Evolutionary conservation across 2,329 filamentous ascomycete genomes (phyloP).

Genomic region (Ophiocordyceps sinensis): DNA sequence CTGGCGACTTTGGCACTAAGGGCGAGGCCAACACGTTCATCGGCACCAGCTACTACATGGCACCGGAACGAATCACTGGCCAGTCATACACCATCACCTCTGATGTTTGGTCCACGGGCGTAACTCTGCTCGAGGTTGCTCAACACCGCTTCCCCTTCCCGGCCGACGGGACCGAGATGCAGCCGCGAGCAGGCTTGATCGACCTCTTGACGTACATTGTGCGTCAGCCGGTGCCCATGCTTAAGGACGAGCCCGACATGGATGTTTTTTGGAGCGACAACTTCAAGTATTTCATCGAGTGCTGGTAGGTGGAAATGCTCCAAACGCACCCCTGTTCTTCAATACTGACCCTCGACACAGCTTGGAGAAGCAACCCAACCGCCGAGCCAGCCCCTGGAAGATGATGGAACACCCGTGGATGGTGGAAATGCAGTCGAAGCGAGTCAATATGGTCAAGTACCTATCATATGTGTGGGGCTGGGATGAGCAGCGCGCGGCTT

Average conservation of each 20-base stretch:
- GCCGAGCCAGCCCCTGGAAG: slow-evolving; percentile 88
- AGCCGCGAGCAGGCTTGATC: slow-evolving; percentile 82
- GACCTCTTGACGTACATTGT: slow-evolving; percentile 97
- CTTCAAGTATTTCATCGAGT: slow-evolving; percentile 99
- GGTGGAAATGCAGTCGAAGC: slow-evolving; percentile 87
- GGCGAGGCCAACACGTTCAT: slow-evolving; percentile 98
- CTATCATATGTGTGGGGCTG: slow-evolving; percentile 94
- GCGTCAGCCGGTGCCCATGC: slow-evolving; percentile 80
- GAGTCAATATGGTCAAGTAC: slow-evolving; percentile 95
- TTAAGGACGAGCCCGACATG: slow-evolving; percentile 87
- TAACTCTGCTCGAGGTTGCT: slow-evolving; percentile 96
- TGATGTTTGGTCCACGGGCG: slow-evolving; percentile 94
- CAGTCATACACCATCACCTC: slow-evolving; percentile 98
- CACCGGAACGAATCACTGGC: slow-evolving; percentile 91
- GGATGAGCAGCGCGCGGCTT: slow-evolving; percentile 42
- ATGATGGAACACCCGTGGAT: slow-evolving; percentile 99
- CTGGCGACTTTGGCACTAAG: slow-evolving; percentile 95
- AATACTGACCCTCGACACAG: slow-evolving; percentile 31
- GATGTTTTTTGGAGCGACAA: slow-evolving; percentile 90
- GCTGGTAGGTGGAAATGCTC: slow-evolving; percentile 58
- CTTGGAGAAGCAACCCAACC: slow-evolving; percentile 79
- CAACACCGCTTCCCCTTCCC: slow-evolving; percentile 98
- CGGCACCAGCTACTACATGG: slow-evolving; percentile 98
- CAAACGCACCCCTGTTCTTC: no score
- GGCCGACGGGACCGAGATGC: slow-evolving; percentile 89